Conservation (phyloP, 345 rosid species). For the Aquilaria yunnanensis region DNA sequence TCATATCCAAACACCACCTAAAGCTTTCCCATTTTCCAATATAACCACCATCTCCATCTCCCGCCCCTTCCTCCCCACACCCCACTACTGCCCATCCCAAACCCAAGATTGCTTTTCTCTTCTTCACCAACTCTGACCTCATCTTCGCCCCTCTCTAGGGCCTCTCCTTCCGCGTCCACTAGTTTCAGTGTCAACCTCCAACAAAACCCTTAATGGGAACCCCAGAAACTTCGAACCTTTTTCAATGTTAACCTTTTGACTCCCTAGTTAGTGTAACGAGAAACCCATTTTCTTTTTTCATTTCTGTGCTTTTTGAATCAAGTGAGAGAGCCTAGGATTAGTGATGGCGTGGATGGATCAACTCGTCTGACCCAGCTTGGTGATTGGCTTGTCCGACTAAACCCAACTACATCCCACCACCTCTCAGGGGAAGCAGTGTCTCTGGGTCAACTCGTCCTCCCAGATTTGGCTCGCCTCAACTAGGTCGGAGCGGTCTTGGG, state of each 20-base stretch:
- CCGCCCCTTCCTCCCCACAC: constrained; percentile 18
- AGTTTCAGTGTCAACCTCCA: too few relatives aligned
- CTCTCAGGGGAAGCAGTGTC: constrained; percentile 10
- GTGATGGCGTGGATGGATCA: constrained; percentile 1
- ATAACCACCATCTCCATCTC: constrained; percentile 37
- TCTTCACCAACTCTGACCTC: constrained; percentile 86
- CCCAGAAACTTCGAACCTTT: neutral
- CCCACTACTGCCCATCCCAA: constrained; percentile 31
- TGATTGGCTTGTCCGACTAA: constrained; percentile 17
- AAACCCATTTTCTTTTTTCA: neutral
- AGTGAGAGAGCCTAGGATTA: constrained; percentile 10
- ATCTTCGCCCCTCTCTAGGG: constrained; percentile 74
- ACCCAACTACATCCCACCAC: constrained; percentile 27
- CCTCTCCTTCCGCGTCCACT: constrained; percentile 33
- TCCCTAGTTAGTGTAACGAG: neutral
- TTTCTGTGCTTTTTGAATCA: neutral
- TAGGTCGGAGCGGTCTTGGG: neutral
- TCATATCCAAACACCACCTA: too few relatives aligned
- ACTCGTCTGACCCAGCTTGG: constrained; percentile 10
- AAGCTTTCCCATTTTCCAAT: too few relatives aligned
- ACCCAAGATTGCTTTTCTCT: constrained; percentile 86
- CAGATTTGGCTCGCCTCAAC: constrained; percentile 10
- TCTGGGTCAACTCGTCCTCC: constrained; percentile 9
- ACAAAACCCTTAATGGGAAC: too few relatives aligned
- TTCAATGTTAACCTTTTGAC: neutral